Conservation (phyloP, 1,284 basidiomycete genomes). For the Ceratobasidium theobromae region DNA sequence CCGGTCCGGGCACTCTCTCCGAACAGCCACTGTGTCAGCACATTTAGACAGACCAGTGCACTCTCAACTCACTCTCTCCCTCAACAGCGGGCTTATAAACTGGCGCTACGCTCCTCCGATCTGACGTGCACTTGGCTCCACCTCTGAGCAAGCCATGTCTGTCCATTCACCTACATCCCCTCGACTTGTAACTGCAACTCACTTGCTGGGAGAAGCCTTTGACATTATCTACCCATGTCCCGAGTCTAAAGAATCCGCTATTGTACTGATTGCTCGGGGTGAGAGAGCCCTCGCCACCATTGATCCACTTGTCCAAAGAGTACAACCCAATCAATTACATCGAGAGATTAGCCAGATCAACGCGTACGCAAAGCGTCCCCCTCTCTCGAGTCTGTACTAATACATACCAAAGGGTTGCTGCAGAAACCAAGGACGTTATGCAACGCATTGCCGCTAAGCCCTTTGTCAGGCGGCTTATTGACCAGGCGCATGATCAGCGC, state of each 20-base stretch:
- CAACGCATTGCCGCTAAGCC: conserved; percentile 14
- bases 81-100: background rate
- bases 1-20: background rate
- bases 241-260: conserved; percentile 24
- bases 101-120: background rate
- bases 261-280: conserved; percentile 26
- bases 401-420: conserved; percentile 3
- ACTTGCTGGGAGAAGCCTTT: conserved; percentile 25
- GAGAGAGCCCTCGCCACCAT: conserved; percentile 9
- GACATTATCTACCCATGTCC: conserved; percentile 24
- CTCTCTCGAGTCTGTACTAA: background rate
- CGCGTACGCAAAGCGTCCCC: background rate
- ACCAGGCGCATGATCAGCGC: conserved; percentile 13
- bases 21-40: background rate
- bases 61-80: background rate
- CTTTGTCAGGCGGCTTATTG: conserved; percentile 15
- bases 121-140: background rate
- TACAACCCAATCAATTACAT: conserved; percentile 1
- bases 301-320: conserved; percentile 10
- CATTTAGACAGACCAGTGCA: background rate
- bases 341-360: conserved; percentile 11
- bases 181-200: conserved; percentile 13
- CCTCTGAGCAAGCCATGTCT: background rate
- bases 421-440: conserved; percentile 25
- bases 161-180: conserved; percentile 5